Base-by-base conservation (phyloP, 805 yeast species). In the Torulaspora delbrueckii region DNA sequence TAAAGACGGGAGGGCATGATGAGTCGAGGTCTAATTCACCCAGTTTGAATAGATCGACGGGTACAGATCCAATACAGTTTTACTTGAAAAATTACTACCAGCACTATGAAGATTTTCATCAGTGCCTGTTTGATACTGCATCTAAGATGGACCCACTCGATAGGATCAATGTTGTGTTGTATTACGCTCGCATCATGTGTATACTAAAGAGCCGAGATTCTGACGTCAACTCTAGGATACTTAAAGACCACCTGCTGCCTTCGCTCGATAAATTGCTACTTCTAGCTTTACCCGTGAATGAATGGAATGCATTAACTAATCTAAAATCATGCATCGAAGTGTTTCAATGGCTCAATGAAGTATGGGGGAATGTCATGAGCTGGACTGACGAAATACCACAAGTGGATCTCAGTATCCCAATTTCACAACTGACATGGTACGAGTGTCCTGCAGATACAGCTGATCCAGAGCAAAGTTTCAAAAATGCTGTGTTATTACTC, bases 1-100 rank as follows among this genome's bases (percentile, higher is more conserved):
- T 46, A 3, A 49, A 45, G 24, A 35, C 90, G 81, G 47, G 78
- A 78, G 35, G 66, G 82, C 33, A 72, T 86, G 48, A 71, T 86
- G 35, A 85, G 82, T 51, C 48, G 14, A 35, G 48, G 16, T 39
- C 46, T n/a, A 32, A 36, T 14, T 43, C 47, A 18, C 37, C 46
- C n/a, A 56, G 52, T 7, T 58, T 62, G 34, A 46, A 45, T 12
- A 35, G 50, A 8, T 48, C 59, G 8, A 38, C 35, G 37, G 50
- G 40, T 38, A 38, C 38, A 23, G 65, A 59, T 24, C 66, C 66
- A 1, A 48, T 63, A 3, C 59, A 58, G 27, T 65, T 65, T 43
- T 63, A 63, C 45, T 38, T 61, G 24, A 48, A 43, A 18, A 50
- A 58, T 31, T 63, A 59, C 41, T 51, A 47, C 13, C 59, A 62